A percentile compares a stretch with the other conserved stretches of the same genome.
Conservation (phyloP, 2,329 filamentous ascomycete genomes). For the Fusarium pseudoanthophilum region DNA sequence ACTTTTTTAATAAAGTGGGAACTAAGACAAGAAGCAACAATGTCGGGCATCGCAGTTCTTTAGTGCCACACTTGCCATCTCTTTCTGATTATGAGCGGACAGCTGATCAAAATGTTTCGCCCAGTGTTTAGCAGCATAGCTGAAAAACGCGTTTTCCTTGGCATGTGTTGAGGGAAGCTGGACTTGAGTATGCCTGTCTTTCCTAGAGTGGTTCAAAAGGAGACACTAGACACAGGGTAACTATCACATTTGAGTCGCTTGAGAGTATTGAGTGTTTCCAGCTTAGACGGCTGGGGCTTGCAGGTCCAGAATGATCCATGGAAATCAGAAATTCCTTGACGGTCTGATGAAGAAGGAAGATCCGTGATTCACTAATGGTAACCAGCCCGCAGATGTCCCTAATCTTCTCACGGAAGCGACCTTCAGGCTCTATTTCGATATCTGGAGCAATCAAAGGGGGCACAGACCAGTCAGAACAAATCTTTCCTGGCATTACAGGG, state of each 20-base stretch:
- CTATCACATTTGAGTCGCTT: accelerated
- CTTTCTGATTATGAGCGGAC: accelerated
- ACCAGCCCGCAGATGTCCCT: neutral
- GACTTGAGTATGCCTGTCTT: accelerated
- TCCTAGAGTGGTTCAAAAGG: accelerated
- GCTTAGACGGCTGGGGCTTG: neutral
- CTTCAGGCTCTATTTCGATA: neutral
- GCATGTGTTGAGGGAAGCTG: accelerated
- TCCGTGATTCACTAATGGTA: neutral
- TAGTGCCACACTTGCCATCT: accelerated
- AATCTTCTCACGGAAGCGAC: neutral
- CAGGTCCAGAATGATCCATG: accelerated
- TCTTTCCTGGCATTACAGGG: too few relatives aligned
- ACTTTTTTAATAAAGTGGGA: neutral
- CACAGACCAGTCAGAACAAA: too few relatives aligned
- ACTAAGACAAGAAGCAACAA: neutral
- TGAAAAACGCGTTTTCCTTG: neutral
- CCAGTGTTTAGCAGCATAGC: neutral
- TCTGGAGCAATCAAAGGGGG: too few relatives aligned
- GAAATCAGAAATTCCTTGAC: neutral
- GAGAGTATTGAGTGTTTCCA: neutral
- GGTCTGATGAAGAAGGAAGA: neutral
- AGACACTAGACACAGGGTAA: neutral
- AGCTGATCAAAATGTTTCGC: neutral
- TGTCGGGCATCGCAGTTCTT: neutral